Conservation (phyloP, 352 stramenopile species). For the Pilasporangium apinafurcum region DNA sequence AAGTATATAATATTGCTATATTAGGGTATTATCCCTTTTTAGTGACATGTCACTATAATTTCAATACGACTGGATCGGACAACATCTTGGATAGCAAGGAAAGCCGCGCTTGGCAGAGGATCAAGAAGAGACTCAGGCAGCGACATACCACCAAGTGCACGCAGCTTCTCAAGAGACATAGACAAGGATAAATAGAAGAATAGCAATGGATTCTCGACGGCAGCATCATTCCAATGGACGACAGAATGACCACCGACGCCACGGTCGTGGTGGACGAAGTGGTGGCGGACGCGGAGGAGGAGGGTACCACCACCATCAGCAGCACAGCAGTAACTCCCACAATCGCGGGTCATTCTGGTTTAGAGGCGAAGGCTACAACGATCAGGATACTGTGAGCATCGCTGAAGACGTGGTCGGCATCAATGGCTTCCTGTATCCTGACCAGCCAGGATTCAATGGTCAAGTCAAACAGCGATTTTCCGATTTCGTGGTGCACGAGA, state of each 20-base stretch:
- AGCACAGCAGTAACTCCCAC: constrained; percentile 11
- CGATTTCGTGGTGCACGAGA: constrained; percentile 90
- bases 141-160: neutral
- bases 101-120: neutral
- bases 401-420: constrained; percentile 77
- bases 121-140: neutral
- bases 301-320: constrained; percentile 4
- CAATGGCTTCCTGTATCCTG: constrained; percentile 45
- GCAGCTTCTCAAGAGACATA: no score
- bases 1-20: no score
- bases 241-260: constrained; percentile 13
- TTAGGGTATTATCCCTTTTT: no score
- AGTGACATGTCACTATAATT: no score
- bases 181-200: no score
- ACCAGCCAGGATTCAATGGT: constrained; percentile 73
- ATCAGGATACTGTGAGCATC: constrained; percentile 66
- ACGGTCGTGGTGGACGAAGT: constrained; percentile 18
- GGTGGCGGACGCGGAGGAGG: constrained; percentile 12
- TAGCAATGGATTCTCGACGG: no score
- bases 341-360: constrained; percentile 6
- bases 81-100: no score
- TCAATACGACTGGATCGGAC: no score
- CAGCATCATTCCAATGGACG: neutral
- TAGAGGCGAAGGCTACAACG: constrained; percentile 57
- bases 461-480: constrained; percentile 88